These are phyloP conservation scores for Arctostaphylos glauca DNA, from an alignment of 148 eudicot genomes.

Conservation along the genomic window DNA sequence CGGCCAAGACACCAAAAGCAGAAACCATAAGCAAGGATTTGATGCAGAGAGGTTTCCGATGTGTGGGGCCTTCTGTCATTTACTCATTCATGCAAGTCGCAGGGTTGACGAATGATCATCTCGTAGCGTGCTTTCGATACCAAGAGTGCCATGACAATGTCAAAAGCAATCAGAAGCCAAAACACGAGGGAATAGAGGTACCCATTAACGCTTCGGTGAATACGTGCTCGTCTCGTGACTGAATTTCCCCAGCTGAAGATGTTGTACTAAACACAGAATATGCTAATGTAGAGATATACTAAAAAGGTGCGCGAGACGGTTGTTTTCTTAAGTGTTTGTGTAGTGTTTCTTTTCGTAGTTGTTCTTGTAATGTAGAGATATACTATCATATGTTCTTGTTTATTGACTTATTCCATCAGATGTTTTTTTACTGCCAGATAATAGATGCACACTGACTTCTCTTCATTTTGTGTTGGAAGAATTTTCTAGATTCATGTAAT, in stretches of 20 bases:
- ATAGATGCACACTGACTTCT: not conserved
- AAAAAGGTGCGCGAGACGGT: not conserved
- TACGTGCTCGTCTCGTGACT: not conserved
- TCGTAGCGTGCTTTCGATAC: slow-evolving; percentile 61
- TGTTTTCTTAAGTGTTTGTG: not conserved
- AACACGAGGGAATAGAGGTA: not conserved
- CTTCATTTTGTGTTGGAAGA: not conserved
- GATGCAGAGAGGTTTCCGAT: slow-evolving; percentile 64
- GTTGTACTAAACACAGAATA: not conserved
- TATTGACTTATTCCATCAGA: not conserved
- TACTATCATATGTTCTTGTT: not conserved
- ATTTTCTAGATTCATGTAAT: not conserved
- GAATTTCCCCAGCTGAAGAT: not conserved
- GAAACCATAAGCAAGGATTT: slow-evolving; percentile 64
- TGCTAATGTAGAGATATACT: not conserved
- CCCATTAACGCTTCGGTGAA: slow-evolving; percentile 5
- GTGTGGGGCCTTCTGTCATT: slow-evolving; percentile 71
- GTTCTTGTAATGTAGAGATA: not conserved
- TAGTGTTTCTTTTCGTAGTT: not conserved
- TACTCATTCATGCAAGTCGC: slow-evolving; percentile 77
- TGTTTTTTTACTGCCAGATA: not conserved
- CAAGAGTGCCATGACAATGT: slow-evolving; percentile 30
- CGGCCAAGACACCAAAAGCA: slow-evolving; percentile 62
- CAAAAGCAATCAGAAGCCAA: slow-evolving; percentile 12
- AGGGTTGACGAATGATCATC: slow-evolving; percentile 70